Evolutionary conservation across 805 yeast species (phyloP).

Genomic region (Kregervanrija delftensis): DNA sequence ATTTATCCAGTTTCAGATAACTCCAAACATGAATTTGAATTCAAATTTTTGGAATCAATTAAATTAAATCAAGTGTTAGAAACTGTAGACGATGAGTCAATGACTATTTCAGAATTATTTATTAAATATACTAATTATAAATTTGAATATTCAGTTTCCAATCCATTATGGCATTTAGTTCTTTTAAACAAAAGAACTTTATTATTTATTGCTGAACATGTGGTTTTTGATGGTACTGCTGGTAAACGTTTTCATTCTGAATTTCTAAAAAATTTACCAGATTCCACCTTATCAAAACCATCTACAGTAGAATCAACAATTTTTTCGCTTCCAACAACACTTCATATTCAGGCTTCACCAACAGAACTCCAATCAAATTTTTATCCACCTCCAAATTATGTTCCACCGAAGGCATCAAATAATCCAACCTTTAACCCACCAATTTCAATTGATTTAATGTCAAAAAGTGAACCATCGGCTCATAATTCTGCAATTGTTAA

Average conservation of each 20-base stretch:
- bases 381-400: not conserved
- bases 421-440: slow-evolving; percentile 1
- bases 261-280: too few species aligned
- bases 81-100: too few species aligned
- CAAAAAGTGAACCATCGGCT: too few species aligned
- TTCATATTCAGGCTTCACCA: slow-evolving; percentile 2
- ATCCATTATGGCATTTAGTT: slow-evolving; percentile 8
- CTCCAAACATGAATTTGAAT: too few species aligned
- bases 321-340: not conserved
- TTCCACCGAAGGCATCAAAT: not conserved
- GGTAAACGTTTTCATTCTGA: slow-evolving; percentile 7
- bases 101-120: not conserved
- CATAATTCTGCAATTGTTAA: slow-evolving; percentile 3
- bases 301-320: too few species aligned
- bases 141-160: slow-evolving; percentile 1
- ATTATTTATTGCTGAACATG: slow-evolving; percentile 8
- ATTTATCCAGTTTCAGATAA: too few species aligned
- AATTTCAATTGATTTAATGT: not conserved
- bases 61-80: too few species aligned
- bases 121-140: slow-evolving; percentile 2
- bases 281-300: too few species aligned
- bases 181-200: slow-evolving; percentile 2
- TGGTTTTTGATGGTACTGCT: slow-evolving; percentile 10
- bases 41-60: too few species aligned
- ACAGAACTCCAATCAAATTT: not conserved